Evolutionary conservation across 352 stramenopile species (phyloP).

Genomic region (Globisporangium mamillatum): DNA sequence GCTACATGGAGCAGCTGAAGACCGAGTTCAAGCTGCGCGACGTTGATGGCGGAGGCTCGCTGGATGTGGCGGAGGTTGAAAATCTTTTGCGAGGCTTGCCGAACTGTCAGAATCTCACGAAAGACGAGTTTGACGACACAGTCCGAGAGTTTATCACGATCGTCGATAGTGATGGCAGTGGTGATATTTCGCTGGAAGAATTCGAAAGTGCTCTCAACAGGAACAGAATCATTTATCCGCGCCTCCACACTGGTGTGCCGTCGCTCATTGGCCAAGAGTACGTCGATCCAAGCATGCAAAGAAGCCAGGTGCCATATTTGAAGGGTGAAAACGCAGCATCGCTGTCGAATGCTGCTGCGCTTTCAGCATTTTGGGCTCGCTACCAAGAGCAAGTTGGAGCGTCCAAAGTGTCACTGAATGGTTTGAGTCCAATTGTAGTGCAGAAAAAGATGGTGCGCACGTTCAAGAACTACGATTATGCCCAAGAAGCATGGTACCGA

Average conservation of each 20-base stretch:
- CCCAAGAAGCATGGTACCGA: constrained; percentile 80
- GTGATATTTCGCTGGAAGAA: constrained; percentile 82
- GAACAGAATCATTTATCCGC: constrained; percentile 68
- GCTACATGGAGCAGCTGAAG: constrained; percentile 71
- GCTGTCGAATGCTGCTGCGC: constrained; percentile 52
- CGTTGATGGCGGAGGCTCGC: constrained; percentile 61
- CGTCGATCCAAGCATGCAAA: constrained; percentile 54
- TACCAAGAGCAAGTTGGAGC: constrained; percentile 73
- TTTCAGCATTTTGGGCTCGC: constrained; percentile 68
- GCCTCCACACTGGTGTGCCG: constrained; percentile 58
- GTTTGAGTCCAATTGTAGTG: constrained; percentile 44
- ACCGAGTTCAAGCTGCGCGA: constrained; percentile 72
- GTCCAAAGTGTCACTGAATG: constrained; percentile 54
- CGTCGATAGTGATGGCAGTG: constrained; percentile 77
- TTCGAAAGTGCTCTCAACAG: constrained; percentile 71
- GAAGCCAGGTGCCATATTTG: constrained; percentile 68
- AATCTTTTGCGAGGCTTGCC: constrained; percentile 57
- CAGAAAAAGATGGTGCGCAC: constrained; percentile 87
- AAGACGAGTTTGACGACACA: constrained; percentile 71
- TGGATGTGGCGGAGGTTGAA: constrained; percentile 70
- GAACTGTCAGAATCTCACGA: constrained; percentile 73
- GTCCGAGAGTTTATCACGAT: constrained; percentile 74
- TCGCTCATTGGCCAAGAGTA: constrained; percentile 79
- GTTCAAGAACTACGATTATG: constrained; percentile 87
- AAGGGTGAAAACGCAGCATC: constrained; percentile 31